Evolutionary conservation across 1,139 yeast species (phyloP).

Genomic region (Pichia inconspicua): DNA sequence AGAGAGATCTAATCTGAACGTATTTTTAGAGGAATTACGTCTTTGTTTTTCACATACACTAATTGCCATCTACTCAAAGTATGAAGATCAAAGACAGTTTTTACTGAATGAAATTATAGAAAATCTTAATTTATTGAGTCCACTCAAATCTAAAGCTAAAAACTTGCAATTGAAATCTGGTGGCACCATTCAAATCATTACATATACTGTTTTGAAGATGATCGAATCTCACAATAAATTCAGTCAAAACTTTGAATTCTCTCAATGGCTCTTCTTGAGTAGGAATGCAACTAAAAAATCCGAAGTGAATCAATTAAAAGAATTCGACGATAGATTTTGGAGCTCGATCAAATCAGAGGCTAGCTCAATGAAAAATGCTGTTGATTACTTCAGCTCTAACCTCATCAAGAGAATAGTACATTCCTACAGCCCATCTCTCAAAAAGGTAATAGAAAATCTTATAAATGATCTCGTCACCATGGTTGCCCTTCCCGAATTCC

Average conservation of each 20-base stretch:
- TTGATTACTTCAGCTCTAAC: conserved; percentile 34
- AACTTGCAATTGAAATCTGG: conserved; percentile 40
- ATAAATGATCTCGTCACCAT: conserved; percentile 48
- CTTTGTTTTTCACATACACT: conserved; percentile 34
- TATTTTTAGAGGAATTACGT: conserved; percentile 30
- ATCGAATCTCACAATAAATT: conserved; percentile 35
- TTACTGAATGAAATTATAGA: conserved; percentile 53
- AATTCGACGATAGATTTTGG: conserved; percentile 13
- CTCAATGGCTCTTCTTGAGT: conserved; percentile 19
- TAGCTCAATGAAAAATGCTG: conserved; percentile 12
- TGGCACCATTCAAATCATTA: conserved; percentile 39
- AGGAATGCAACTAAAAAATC: conserved; percentile 8
- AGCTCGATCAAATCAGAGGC: conserved; percentile 6
- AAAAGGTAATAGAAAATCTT: conserved; percentile 41
- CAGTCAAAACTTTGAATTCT: conserved; percentile 21
- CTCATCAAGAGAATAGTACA: conserved; percentile 35
- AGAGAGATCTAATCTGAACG: conserved; percentile 23
- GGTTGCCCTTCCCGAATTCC: conserved; percentile 51
- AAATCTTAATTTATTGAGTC: conserved; percentile 43
- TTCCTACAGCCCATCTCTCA: conserved; percentile 33
- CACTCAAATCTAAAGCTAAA: conserved; percentile 35
- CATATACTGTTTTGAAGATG: conserved; percentile 39
- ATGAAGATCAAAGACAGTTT: conserved; percentile 48
- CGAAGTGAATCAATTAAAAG: conserved; percentile 9
- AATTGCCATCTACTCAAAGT: conserved; percentile 36